phyloP scores from a whole-genome alignment of 805 yeast species.

The Ascoidea asiatica region DNA sequence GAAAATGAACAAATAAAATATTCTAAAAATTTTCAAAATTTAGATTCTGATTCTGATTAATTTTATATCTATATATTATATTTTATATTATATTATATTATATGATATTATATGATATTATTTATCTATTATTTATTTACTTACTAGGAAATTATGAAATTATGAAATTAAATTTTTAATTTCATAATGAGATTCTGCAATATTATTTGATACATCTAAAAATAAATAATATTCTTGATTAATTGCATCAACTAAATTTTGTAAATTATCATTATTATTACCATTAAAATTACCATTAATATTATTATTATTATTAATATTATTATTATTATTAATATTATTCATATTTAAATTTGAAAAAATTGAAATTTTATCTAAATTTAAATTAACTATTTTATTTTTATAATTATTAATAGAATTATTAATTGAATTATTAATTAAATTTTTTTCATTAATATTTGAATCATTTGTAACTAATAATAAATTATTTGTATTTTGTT shows the following conservation, averaged over 20 bases:
- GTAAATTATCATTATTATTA: slow-evolving; percentile 7
- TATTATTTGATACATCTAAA: slow-evolving; percentile 8
- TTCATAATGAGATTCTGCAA: slow-evolving; percentile 9
- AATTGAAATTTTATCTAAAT: not conserved
- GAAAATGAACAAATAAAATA: no score
- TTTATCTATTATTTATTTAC: no score
- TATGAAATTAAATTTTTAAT: slow-evolving; percentile 6
- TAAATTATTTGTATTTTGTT: slow-evolving; percentile 6
- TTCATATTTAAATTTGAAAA: slow-evolving; percentile 3
- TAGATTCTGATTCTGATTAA: no score
- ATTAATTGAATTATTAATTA: no score
- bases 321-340: not conserved
- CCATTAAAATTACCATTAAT: slow-evolving; percentile 3
- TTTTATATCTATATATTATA: no score
- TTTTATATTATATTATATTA: no score
- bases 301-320: not conserved
- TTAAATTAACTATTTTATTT: slow-evolving; percentile 1
- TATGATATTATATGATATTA: no score
- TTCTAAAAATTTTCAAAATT: no score
- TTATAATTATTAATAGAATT: no score
- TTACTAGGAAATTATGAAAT: no score
- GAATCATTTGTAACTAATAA: slow-evolving; percentile 4
- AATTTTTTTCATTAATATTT: no score
- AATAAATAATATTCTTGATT: slow-evolving; percentile 11
- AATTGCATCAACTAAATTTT: slow-evolving; percentile 8